These are phyloP conservation scores for Pyrus bretschneideri DNA, from an alignment of 306 rosid genomes.

Conservation along the genomic window DNA sequence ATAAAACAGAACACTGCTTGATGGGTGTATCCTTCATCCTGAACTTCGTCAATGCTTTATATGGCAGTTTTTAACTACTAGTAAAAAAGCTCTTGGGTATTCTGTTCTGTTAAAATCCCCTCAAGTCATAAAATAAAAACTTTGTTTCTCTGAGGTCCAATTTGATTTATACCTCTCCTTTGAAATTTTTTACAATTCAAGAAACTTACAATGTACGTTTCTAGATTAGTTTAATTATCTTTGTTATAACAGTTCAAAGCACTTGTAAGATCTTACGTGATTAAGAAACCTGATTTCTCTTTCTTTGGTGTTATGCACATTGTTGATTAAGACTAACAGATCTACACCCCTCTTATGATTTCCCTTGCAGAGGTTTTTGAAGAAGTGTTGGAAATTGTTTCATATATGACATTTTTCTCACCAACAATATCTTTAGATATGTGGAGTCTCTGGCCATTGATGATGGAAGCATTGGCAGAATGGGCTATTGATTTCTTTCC, in stretches of 20 bases:
- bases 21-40: background rate
- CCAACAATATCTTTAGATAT: conserved; percentile 87
- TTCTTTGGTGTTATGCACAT: background rate
- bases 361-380: conserved; percentile 85
- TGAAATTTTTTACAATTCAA: background rate
- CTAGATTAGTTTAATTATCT: background rate
- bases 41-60: background rate
- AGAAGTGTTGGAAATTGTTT: conserved; percentile 93
- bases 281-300: background rate
- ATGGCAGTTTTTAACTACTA: background rate
- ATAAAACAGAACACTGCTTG: background rate
- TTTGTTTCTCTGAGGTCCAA: background rate
- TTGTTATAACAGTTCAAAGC: background rate
- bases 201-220: background rate
- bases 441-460: conserved; percentile 98
- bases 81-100: background rate
- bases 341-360: conserved; percentile 1
- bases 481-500: conserved; percentile 96
- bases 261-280: background rate
- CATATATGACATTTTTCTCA: conserved; percentile 92
- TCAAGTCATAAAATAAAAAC: background rate
- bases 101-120: background rate
- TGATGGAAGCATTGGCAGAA: conserved; percentile 86
- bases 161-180: background rate
- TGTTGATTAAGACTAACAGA: background rate